Base-by-base conservation (phyloP, 2,329 filamentous ascomycete species). In the Fusarium lyarnte region DNA sequence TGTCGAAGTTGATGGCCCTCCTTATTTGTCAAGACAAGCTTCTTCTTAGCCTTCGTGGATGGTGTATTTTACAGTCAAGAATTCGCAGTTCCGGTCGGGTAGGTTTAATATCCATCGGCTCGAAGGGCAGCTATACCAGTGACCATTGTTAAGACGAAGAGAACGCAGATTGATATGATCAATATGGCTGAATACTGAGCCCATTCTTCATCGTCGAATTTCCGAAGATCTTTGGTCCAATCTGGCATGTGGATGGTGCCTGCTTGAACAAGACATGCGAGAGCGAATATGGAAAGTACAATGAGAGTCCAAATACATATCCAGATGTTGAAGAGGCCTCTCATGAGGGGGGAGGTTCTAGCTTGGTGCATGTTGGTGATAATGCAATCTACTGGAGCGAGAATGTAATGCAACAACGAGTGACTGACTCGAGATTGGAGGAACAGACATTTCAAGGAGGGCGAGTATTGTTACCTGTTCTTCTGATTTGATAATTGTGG, bases 161-260 rank as follows among this genome's bases (percentile, higher is more conserved):
- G 25, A 23, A 72, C 23, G 16, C 29, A 57, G 19, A 68, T 51
- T 8, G 29, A 35, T n/a, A 51, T 52, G 14, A 58, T 49, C 8
- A 72, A 25, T 46, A 72, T 55, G 19, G 39, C 14, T 19, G 69
- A 35, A 19, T 69, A 72, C 39, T 42, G 53, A 13, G 35, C 17
- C 58, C 58, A 64, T 8, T 72, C 58, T 5, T 59, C 53, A 8
- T 45, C 63, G 3, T 68, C 53, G 21, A 69, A 72, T 25, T 72
- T 38, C 21, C 63, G 63, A 5, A 71, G 47, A 21, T 72, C 69
- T 41, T 69, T 72, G 7, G 68, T 72, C 69, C 68, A 72, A 4
- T 58, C 47, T 14, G 68, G 68, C 58, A 72, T 58, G 7, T 39
- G 8, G 17, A 72, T 60, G 9, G 53, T n/a, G 3, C 41, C 23